phyloP scores from a whole-genome alignment of 805 yeast genomes.

The Saccharomycopsis fibuligera region DNA sequence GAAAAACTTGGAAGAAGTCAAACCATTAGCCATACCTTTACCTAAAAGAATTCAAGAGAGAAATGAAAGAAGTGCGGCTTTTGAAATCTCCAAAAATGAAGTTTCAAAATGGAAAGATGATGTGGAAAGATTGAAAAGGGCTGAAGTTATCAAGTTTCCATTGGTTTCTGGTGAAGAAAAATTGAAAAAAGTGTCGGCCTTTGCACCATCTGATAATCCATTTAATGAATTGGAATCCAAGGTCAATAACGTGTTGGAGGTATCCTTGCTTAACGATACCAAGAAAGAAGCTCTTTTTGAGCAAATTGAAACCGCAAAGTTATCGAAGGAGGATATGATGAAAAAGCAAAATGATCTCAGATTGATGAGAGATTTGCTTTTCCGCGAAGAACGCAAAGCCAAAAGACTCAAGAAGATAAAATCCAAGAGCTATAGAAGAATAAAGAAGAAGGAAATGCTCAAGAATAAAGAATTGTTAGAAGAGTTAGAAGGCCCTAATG shows the following conservation, averaged over 20 bases:
- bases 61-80: slow-evolving; percentile 84
- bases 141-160: slow-evolving; percentile 81
- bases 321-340: slow-evolving; percentile 72
- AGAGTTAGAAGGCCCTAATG: slow-evolving; percentile 44
- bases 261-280: slow-evolving; percentile 67
- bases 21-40: slow-evolving; percentile 69
- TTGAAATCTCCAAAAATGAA: slow-evolving; percentile 80
- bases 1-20: slow-evolving; percentile 31
- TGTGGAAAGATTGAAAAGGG: slow-evolving; percentile 61
- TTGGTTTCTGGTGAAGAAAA: slow-evolving; percentile 40
- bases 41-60: slow-evolving; percentile 83
- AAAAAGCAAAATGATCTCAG: slow-evolving; percentile 78
- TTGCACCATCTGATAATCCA: slow-evolving; percentile 42
- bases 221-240: slow-evolving; percentile 60
- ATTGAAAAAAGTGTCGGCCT: slow-evolving; percentile 42
- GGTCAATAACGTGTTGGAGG: slow-evolving; percentile 51
- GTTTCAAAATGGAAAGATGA: slow-evolving; percentile 85
- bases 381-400: slow-evolving; percentile 88
- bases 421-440: slow-evolving; percentile 81
- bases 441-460: slow-evolving; percentile 76
- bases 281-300: slow-evolving; percentile 79
- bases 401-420: slow-evolving; percentile 91
- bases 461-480: slow-evolving; percentile 64
- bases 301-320: slow-evolving; percentile 72
- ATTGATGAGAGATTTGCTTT: slow-evolving; percentile 92